Conservation (phyloP, 805 yeast genomes). For the Metschnikowia borealis region DNA sequence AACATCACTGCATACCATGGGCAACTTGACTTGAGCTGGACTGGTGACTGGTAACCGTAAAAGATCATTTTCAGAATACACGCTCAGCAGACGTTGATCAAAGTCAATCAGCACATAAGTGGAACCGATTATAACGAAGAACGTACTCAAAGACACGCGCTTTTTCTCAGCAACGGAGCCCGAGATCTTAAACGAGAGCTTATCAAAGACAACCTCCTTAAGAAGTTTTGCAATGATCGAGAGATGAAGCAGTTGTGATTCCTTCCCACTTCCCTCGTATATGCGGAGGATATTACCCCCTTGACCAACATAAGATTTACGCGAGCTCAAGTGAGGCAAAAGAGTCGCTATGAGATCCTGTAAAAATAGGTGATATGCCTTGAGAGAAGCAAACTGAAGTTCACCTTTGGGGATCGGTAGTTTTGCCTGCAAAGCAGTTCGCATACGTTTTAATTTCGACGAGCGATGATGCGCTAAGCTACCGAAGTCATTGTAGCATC, state of each 20-base stretch:
- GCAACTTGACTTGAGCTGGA: not conserved
- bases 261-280: conserved; percentile 11
- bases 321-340: conserved; percentile 3
- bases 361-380: conserved; percentile 2
- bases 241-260: conserved; percentile 6
- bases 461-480: conserved; percentile 7
- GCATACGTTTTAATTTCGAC: conserved; percentile 3
- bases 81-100: not conserved
- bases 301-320: not conserved
- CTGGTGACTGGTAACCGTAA: conserved; percentile 5
- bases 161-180: not conserved
- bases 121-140: conserved; percentile 8
- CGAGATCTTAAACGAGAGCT: conserved; percentile 1
- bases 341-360: conserved; percentile 2
- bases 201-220: conserved; percentile 9
- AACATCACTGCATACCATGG: conserved; percentile 2
- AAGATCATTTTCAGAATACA: conserved; percentile 6
- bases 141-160: conserved; percentile 3
- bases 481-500: conserved; percentile 13
- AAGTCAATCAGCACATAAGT: conserved; percentile 10
- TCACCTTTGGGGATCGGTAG: conserved; percentile 6
- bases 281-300: conserved; percentile 14
- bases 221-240: conserved; percentile 13
- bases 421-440: not conserved
- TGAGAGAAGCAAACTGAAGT: conserved; percentile 4